These are phyloP conservation scores for Apophysomyces sp. DNA, from an alignment of 371 early-diverging fungal species.

Conservation along the genomic window DNA sequence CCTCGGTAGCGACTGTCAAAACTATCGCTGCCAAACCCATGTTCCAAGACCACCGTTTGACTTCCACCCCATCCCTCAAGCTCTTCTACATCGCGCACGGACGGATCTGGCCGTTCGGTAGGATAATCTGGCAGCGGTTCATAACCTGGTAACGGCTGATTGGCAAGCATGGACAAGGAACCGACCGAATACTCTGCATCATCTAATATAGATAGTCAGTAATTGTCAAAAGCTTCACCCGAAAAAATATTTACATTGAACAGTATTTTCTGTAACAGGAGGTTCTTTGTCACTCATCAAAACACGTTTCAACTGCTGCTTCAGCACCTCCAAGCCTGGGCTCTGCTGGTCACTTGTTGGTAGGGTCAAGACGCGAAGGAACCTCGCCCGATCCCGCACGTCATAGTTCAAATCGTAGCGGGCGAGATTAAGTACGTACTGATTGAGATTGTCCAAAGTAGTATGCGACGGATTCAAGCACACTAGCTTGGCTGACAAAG, in stretches of 20 bases:
- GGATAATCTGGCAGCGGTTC: conserved; percentile 86
- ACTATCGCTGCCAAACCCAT: conserved; percentile 58
- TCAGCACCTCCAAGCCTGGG: conserved; percentile 38
- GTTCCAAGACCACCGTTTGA: conserved; percentile 39
- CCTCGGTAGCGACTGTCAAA: conserved; percentile 38
- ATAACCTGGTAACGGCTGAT: conserved; percentile 74
- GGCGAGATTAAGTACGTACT: conserved; percentile 82
- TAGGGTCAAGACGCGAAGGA: conserved; percentile 72
- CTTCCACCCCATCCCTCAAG: conserved; percentile 48
- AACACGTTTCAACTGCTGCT: conserved; percentile 47
- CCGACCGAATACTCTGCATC: conserved; percentile 71
- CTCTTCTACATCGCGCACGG: conserved; percentile 59
- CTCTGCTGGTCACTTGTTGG: conserved; percentile 34
- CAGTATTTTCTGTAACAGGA: conserved; percentile 42
- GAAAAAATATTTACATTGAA: conserved; percentile 21
- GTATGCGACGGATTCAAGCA: conserved; percentile 46
- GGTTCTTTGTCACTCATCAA: conserved; percentile 53
- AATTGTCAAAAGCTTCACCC: neutral
- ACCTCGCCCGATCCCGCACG: conserved; percentile 89
- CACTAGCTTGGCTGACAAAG: conserved; percentile 73
- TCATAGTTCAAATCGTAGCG: conserved; percentile 87
- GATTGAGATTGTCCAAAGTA: conserved; percentile 55
- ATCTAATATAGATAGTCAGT: conserved; percentile 24
- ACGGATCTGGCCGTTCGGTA: conserved; percentile 62
- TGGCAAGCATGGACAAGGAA: conserved; percentile 79